Evolutionary conservation across 768 basidiomycete genomes (phyloP).

Genomic region (Boletus tylopilopsis): DNA sequence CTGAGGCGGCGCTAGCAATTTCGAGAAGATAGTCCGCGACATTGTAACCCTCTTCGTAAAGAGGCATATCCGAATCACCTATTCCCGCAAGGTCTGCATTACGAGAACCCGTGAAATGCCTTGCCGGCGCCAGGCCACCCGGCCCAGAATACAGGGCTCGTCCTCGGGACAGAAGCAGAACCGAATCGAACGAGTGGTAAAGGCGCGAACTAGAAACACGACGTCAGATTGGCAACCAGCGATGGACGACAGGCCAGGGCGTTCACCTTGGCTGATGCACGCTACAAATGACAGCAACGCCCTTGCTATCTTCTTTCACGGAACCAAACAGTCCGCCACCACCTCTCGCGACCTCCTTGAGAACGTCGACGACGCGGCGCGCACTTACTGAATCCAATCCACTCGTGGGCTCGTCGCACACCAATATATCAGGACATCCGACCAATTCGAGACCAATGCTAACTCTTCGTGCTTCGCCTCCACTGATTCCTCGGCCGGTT

Average conservation of each 20-base stretch:
- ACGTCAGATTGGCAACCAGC: not conserved
- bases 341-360: conserved; percentile 67
- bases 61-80: conserved; percentile 34
- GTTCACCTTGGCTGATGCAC: conserved; percentile 84
- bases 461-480: conserved; percentile 87
- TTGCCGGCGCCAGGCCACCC: conserved; percentile 66
- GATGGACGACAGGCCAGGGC: conserved; percentile 6
- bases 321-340: conserved; percentile 25
- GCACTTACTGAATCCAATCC: conserved; percentile 90
- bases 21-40: conserved; percentile 91
- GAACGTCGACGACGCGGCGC: conserved; percentile 69
- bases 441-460: conserved; percentile 90
- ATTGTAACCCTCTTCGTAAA: conserved; percentile 81
- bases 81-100: conserved; percentile 31
- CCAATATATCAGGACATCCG: conserved; percentile 76
- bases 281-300: conserved; percentile 80
- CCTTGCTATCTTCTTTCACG: conserved; percentile 39
- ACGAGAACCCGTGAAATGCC: conserved; percentile 50
- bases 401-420: conserved; percentile 83
- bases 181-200: conserved; percentile 81
- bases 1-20: conserved; percentile 67
- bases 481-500: conserved; percentile 79
- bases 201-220: conserved; percentile 57
- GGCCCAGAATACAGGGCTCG: conserved; percentile 75
- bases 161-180: conserved; percentile 76